Evolutionary conservation across 1,284 basidiomycete genomes (phyloP), one percentile per base, ranked within the genome.

Genomic region (Puccinia coronata): DNA sequence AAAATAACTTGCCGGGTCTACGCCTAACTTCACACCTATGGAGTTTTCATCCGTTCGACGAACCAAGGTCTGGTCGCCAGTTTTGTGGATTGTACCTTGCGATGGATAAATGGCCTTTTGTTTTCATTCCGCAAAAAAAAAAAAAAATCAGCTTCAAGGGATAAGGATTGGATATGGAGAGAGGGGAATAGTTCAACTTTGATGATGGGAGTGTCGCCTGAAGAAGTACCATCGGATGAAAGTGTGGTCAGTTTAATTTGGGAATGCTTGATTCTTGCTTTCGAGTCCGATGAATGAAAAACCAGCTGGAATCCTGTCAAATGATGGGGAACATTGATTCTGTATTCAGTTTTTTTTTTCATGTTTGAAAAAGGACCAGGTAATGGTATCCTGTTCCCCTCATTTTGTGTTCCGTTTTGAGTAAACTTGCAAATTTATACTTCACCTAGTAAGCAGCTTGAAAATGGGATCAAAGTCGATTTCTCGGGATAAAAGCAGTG

Each of bases 191-290:
- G 25, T 23, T 53, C n/a, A 65, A 81, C 80, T 72, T 81, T 81
- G 16, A 81, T 81, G 41, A 81, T 55, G 16, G 80, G 80, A 55
- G 25, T 57, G 61, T 75, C 71, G 23, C 51, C 71, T 31, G 57
- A 51, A 14, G 49, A 39, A 67, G 28, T 51, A 34, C 59, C 72
- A 12, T 63, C 55, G n/a, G 47, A 25, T 36, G 80, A 51, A 67
- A 67, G 49, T n/a, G 49, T 67, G 20, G 80, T 73, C 36, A 81
- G 49, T 18, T 57, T 81, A 28, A 81, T 81, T 69, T 81, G 70
- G 18, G 80, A 81, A 47, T 81, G 80, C 65, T 81, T 81, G 49
- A 81, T 81, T 49, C 80, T 57, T 41, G 80, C 80, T 49, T 81
- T 81, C 59, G 80, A 72, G 25, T 81, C 71, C 41, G 70, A 65